phyloP scores from a whole-genome alignment of 2,329 filamentous ascomycete species.

The Neonectria neomacrospora region DNA sequence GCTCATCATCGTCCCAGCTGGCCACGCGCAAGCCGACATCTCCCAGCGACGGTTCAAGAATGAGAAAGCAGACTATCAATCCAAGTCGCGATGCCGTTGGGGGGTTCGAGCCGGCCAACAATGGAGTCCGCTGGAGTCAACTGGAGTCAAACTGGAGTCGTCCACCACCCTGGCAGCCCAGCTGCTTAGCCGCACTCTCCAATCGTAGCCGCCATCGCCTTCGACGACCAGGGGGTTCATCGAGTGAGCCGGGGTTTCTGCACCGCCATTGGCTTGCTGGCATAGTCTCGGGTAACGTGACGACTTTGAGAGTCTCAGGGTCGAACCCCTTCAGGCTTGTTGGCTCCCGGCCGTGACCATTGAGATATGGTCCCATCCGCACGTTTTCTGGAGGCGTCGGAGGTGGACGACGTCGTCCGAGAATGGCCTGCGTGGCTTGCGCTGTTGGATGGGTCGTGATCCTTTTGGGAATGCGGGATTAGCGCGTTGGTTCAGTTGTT shows the following conservation, averaged over 20 bases:
- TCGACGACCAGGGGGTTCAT: constrained; percentile 44
- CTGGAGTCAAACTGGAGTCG: constrained; percentile 30
- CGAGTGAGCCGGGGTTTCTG: constrained; percentile 46
- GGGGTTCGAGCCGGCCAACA: constrained; percentile 10
- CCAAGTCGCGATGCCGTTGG: constrained; percentile 12
- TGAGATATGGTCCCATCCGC: constrained; percentile 32
- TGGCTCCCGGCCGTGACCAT: constrained; percentile 32
- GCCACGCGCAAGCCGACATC: constrained; percentile 34
- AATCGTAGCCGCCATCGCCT: constrained; percentile 50
- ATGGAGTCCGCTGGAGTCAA: constrained; percentile 22
- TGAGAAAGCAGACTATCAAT: constrained; percentile 14
- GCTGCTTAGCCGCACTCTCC: constrained; percentile 45
- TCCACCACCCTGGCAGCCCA: constrained; percentile 30
- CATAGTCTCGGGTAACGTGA: constrained; percentile 51
- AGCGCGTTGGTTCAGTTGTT: constrained; percentile 38
- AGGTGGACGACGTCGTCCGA: constrained; percentile 36
- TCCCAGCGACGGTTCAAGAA: constrained; percentile 15
- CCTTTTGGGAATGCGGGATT: constrained; percentile 45
- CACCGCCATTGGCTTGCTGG: constrained; percentile 48
- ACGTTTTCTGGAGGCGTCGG: constrained; percentile 37
- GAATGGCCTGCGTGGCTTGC: constrained; percentile 42
- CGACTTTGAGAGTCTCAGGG: constrained; percentile 27
- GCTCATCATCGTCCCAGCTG: constrained; percentile 44
- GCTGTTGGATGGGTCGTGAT: constrained; percentile 28
- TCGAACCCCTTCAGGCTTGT: constrained; percentile 3